These are phyloP conservation scores for Kodamaea derodonti DNA, from an alignment of 1,139 yeast genomes.

Conservation along the genomic window DNA sequence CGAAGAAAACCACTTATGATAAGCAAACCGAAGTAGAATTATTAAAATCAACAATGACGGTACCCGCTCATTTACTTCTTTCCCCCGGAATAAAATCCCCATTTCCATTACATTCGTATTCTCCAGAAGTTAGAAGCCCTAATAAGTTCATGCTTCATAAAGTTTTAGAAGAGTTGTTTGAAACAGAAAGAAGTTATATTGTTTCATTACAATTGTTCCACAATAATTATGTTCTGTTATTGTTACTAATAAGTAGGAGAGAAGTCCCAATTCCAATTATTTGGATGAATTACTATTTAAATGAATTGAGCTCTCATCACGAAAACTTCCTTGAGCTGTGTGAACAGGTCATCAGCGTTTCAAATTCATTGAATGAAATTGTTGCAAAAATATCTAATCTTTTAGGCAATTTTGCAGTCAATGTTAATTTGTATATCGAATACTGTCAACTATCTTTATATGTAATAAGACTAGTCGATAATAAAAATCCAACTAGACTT, in stretches of 20 bases:
- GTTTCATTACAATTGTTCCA: constrained; percentile 38
- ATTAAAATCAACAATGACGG: too few species aligned
- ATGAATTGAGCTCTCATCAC: constrained; percentile 24
- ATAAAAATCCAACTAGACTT: constrained; percentile 6
- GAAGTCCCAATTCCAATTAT: constrained; percentile 26
- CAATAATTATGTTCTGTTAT: constrained; percentile 33
- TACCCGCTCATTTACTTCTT: too few species aligned
- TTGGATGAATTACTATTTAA: constrained; percentile 18
- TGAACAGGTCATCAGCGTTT: neutral
- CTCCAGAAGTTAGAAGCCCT: constrained; percentile 8
- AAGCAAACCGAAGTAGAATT: too few species aligned
- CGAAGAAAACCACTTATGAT: too few species aligned
- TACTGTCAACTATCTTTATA: constrained; percentile 41
- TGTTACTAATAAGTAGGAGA: constrained; percentile 15
- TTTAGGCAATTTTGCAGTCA: constrained; percentile 25
- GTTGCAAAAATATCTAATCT: constrained; percentile 15
- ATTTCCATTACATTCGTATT: constrained; percentile 11
- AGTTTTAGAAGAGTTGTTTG: constrained; percentile 43
- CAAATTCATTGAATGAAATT: constrained; percentile 2
- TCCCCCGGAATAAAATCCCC: constrained; percentile 9
- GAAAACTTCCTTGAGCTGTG: constrained; percentile 12
- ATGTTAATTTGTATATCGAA: constrained; percentile 32
- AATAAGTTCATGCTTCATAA: constrained; percentile 23
- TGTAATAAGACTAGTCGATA: constrained; percentile 30
- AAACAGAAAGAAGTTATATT: constrained; percentile 45